Base-by-base conservation (phyloP, 2,329 filamentous ascomycete genomes). In the Aspergillus texensis region DNA sequence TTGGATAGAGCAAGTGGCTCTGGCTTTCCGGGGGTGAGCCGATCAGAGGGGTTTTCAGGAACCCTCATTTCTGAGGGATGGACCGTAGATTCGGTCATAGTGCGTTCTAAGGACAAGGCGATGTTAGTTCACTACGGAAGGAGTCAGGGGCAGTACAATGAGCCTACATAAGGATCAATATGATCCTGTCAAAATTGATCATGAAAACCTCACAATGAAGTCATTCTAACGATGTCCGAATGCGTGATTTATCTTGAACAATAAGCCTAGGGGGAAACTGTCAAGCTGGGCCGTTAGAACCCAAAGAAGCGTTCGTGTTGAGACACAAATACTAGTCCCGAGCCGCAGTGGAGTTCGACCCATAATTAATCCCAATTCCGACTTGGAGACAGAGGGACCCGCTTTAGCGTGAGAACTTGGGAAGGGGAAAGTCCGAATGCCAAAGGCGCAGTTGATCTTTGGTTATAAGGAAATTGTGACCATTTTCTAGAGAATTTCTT, bases 281-380 rank as follows among this genome's bases (percentile, higher is more conserved):
- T 50, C 41, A 60, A 46, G 21, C 30, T 19, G 43, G 68, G 36
- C 52, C 62, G 67, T 70, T 68, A 46, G 57, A 63, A 65, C 55
- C 65, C 64, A 65, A 68, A 72, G 71, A 67, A 72, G 69, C 65
- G 68, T 65, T 67, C 55, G n/a, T 46, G 52, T 60, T 62, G 50
- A 59, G 41, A 24, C 24, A 24, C 48, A 36, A 46, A 43, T 39
- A 67, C 70, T 67, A 65, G 67, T 70, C 67, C 62, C 60, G 62
- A 69, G 65, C 68, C 62, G 67, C 63, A 67, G 74, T 76, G 73
- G 74, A 74, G 72, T 65, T 68, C 64, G 65, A 68, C 67, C 68
- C 68, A 65, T 62, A 65, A 70, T 57, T 62, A 50, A 48, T 41
- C 50, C 50, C 59, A 56, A 55, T 53, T 24, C 50, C 26, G 30